Conservation (phyloP, 768 basidiomycete genomes). For the Collybia sp. region DNA sequence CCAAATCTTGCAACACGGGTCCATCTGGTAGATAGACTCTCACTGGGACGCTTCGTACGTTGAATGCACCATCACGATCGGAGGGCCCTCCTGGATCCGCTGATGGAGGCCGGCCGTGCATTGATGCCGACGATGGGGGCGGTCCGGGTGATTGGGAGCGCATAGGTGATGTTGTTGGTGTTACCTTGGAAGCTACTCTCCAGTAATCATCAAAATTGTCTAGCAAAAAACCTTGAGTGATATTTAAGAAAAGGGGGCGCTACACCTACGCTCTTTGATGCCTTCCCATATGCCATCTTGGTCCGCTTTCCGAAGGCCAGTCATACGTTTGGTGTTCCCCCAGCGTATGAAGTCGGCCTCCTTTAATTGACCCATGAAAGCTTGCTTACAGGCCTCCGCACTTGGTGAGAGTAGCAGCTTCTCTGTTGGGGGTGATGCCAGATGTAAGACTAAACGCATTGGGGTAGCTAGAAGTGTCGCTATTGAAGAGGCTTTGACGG, state of each 20-base stretch:
- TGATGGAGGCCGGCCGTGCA: conserved; percentile 62
- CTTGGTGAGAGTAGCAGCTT: conserved; percentile 79
- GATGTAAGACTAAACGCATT: conserved; percentile 78
- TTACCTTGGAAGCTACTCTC: conserved; percentile 89
- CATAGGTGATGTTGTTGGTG: conserved; percentile 69
- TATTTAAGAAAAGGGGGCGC: neutral
- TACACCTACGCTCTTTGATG: conserved; percentile 80
- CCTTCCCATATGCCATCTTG: conserved; percentile 98
- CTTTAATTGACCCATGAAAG: conserved; percentile 94
- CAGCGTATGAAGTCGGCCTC: conserved; percentile 97
- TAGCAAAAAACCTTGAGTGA: conserved; percentile 24
- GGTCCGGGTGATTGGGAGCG: conserved; percentile 47
- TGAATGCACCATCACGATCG: conserved; percentile 83
- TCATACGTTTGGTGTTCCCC: conserved; percentile 95
- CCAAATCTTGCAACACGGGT: conserved; percentile 87
- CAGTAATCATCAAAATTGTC: conserved; percentile 97
- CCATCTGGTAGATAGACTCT: conserved; percentile 88
- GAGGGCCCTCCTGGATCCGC: conserved; percentile 47
- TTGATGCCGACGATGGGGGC: conserved; percentile 48
- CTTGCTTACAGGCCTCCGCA: conserved; percentile 84
- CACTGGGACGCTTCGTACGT: conserved; percentile 83
- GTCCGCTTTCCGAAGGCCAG: conserved; percentile 82
- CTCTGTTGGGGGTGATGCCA: conserved; percentile 82
- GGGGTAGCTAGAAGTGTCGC: conserved; percentile 43
- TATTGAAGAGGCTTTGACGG: conserved; percentile 44